phyloP scores from a whole-genome alignment of 805 yeast genomes.

The Saccharomycopsis sp. region DNA sequence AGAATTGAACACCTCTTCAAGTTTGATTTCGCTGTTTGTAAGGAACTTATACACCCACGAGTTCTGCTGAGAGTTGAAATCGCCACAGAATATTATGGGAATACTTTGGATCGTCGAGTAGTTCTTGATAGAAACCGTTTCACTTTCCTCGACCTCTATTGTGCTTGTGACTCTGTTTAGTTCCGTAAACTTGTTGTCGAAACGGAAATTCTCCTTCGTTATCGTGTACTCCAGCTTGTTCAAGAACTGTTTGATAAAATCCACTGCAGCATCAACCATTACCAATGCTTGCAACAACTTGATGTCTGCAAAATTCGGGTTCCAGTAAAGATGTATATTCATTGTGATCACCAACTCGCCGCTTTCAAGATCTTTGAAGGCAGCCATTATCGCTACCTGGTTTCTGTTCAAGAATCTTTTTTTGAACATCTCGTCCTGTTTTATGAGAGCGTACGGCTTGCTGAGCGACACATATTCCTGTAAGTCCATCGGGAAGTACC shows the following conservation, averaged over 20 bases:
- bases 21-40: neutral
- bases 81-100: constrained; percentile 34
- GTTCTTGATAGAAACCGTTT: constrained; percentile 13
- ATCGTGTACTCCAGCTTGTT: constrained; percentile 20
- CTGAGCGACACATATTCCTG: neutral
- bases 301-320: constrained; percentile 37
- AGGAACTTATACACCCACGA: constrained; percentile 33
- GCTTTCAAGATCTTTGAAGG: constrained; percentile 30
- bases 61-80: constrained; percentile 35
- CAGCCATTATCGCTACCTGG: constrained; percentile 36
- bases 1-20: constrained; percentile 11
- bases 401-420: constrained; percentile 33
- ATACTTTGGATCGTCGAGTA: neutral
- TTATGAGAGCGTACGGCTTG: neutral
- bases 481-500: constrained; percentile 1
- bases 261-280: constrained; percentile 22
- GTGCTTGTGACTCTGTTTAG: neutral
- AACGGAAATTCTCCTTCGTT: neutral
- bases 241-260: constrained; percentile 21
- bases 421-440: constrained; percentile 21
- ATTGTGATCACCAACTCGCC: constrained; percentile 30
- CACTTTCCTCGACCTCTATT: constrained; percentile 8
- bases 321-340: constrained; percentile 43
- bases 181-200: neutral
- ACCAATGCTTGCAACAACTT: constrained; percentile 35